A percentile compares a stretch with the other conserved stretches of the same genome.
These are phyloP conservation scores for Cinnamomum micranthum DNA, from an alignment of 164 flowering plant genomes.

Conservation along the genomic window DNA sequence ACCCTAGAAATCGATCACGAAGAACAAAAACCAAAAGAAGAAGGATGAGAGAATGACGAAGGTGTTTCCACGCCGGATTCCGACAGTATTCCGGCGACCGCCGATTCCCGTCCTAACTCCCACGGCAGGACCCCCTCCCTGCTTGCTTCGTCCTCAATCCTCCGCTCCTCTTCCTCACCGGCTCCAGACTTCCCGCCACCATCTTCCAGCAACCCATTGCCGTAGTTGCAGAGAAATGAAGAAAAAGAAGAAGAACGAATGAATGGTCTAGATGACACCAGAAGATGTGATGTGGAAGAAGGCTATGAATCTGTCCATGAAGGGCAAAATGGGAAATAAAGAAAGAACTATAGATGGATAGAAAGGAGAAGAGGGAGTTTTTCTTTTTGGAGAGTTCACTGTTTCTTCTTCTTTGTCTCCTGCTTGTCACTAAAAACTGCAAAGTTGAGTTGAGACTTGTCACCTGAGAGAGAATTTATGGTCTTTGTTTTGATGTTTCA, in stretches of 20 bases:
- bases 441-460: too few relatives aligned
- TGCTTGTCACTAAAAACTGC: too few relatives aligned
- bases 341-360: background rate
- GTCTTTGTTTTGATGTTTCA: too few relatives aligned
- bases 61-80: background rate
- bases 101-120: conserved; percentile 52
- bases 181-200: conserved; percentile 55
- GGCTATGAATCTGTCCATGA: background rate
- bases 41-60: too few relatives aligned
- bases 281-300: background rate
- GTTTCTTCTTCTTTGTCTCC: too few relatives aligned
- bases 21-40: background rate
- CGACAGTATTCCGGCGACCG: background rate
- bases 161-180: conserved; percentile 78
- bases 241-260: background rate
- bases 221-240: background rate
- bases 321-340: background rate
- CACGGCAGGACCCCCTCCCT: conserved; percentile 91
- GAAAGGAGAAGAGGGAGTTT: too few relatives aligned
- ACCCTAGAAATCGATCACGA: background rate
- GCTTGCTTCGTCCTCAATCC: conserved; percentile 94
- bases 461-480: too few relatives aligned
- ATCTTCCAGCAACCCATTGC: conserved; percentile 51
- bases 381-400: too few relatives aligned
- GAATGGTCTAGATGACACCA: background rate